Percentiles rank a stretch among this genome's conserved stretches.
Conservation (phyloP, 176 grass and related monocot genomes). For the Stipa capillata region DNA sequence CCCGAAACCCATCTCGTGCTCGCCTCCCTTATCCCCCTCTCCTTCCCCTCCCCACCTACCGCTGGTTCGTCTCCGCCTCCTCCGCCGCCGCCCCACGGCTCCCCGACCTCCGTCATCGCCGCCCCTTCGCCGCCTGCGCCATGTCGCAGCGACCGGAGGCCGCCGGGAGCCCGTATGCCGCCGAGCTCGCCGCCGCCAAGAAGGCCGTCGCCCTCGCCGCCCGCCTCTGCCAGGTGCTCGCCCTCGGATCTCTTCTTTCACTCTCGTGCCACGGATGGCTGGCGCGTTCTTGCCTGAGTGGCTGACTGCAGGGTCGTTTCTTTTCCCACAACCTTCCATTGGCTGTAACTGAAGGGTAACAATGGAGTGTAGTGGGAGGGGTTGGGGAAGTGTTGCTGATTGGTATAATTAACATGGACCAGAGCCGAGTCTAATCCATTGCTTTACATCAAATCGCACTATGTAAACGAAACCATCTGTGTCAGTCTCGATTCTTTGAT, state of each 20-base stretch:
- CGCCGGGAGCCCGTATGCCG: slow-evolving; percentile 41
- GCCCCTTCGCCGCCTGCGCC: neutral
- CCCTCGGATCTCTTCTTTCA: neutral
- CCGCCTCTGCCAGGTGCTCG: slow-evolving; percentile 73
- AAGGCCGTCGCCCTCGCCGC: slow-evolving; percentile 80
- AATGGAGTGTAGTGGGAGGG: neutral
- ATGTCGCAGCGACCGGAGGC: slow-evolving; percentile 13
- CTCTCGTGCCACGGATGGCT: neutral
- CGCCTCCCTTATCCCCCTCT: neutral
- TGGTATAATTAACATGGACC: neutral
- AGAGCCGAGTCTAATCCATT: neutral
- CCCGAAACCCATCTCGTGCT: neutral
- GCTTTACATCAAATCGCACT: neutral
- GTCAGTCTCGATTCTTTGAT: neutral
- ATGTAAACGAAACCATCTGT: neutral
- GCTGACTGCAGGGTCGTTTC: neutral
- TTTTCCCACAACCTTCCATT: too few relatives aligned
- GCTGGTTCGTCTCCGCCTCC: neutral
- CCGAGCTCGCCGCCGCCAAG: slow-evolving; percentile 86
- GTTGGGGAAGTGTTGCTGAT: neutral
- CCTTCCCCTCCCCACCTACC: neutral
- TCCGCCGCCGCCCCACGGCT: neutral
- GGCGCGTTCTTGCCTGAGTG: neutral
- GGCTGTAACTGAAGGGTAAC: neutral
- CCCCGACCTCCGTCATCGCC: neutral